Evolutionary conservation across 2,329 filamentous ascomycete genomes (phyloP).

Genomic region (Waltergamsia citrina): DNA sequence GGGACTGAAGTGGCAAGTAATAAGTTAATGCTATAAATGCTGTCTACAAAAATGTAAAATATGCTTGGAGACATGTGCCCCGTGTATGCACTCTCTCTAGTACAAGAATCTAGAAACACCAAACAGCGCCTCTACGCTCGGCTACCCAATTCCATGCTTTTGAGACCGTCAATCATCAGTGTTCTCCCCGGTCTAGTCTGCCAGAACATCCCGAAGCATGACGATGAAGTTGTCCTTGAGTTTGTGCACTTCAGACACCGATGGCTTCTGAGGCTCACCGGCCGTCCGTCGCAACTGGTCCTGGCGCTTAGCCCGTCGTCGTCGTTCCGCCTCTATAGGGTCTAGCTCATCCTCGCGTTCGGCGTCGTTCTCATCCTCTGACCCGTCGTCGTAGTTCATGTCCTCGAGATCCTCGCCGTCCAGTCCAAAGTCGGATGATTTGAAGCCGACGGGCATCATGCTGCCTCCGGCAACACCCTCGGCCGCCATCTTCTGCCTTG

Average conservation of each 20-base stretch:
- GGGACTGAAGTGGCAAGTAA: too few species aligned
- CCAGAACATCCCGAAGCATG: conserved; percentile 75
- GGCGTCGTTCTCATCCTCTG: conserved; percentile 53
- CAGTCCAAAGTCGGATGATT: conserved; percentile 79
- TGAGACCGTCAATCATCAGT: too few species aligned
- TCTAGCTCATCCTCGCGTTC: conserved; percentile 72
- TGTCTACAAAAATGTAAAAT: too few species aligned
- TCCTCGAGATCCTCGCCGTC: conserved; percentile 81
- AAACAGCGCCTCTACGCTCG: neutral
- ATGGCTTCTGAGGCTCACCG: conserved; percentile 76
- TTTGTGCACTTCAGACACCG: conserved; percentile 70
- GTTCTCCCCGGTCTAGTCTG: conserved; percentile 42
- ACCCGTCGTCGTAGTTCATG: conserved; percentile 67
- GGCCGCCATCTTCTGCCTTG: conserved; percentile 95
- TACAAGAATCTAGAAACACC: neutral
- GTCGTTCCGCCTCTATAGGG: conserved; percentile 79
- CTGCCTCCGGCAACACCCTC: conserved; percentile 46
- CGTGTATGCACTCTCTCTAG: too few species aligned
- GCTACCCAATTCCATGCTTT: too few species aligned
- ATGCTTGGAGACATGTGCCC: too few species aligned
- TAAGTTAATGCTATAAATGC: too few species aligned
- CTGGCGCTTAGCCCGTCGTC: conserved; percentile 64
- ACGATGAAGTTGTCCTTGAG: conserved; percentile 69
- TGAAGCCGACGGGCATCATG: conserved; percentile 54
- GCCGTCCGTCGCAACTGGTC: conserved; percentile 73